Conservation (phyloP, 352 stramenopile genomes). For the Pilasporangium apinafurcum region DNA sequence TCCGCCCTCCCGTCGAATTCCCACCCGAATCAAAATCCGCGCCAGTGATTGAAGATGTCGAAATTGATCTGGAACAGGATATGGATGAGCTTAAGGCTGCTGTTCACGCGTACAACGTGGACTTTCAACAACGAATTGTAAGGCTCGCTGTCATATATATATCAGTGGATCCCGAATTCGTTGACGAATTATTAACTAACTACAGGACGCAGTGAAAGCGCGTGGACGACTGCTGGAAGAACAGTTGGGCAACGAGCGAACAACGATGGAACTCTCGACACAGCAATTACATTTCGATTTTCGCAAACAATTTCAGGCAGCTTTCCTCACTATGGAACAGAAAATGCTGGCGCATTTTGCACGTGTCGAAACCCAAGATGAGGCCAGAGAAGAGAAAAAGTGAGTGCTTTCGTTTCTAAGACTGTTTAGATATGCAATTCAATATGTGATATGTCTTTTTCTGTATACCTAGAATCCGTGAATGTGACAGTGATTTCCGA, state of each 20-base stretch:
- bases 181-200: background rate
- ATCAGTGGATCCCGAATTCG: background rate
- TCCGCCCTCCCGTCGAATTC: slow-evolving; percentile 55
- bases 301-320: slow-evolving; percentile 35
- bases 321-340: slow-evolving; percentile 48
- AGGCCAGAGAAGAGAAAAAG: slow-evolving; percentile 39
- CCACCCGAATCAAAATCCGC: slow-evolving; percentile 68
- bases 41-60: slow-evolving; percentile 61
- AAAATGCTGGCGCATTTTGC: slow-evolving; percentile 58
- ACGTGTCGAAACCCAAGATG: slow-evolving; percentile 39
- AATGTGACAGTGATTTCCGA: slow-evolving; percentile 43
- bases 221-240: slow-evolving; percentile 44
- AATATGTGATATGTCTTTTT: background rate
- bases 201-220: slow-evolving; percentile 62
- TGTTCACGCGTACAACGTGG: slow-evolving; percentile 77
- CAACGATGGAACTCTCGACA: slow-evolving; percentile 53
- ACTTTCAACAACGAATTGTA: slow-evolving; percentile 79
- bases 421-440: background rate
- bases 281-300: slow-evolving; percentile 42
- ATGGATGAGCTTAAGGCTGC: slow-evolving; percentile 79
- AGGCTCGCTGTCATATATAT: background rate
- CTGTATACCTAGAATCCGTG: slow-evolving; percentile 27
- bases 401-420: slow-evolving; percentile 6
- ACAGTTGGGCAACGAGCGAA: slow-evolving; percentile 39
- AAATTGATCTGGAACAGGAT: slow-evolving; percentile 68